Percentiles rank a stretch among this genome's conserved stretches.
phyloP scores from a whole-genome alignment of 108 stramenopile genomes.

The Nannochloropsis gaditana region DNA sequence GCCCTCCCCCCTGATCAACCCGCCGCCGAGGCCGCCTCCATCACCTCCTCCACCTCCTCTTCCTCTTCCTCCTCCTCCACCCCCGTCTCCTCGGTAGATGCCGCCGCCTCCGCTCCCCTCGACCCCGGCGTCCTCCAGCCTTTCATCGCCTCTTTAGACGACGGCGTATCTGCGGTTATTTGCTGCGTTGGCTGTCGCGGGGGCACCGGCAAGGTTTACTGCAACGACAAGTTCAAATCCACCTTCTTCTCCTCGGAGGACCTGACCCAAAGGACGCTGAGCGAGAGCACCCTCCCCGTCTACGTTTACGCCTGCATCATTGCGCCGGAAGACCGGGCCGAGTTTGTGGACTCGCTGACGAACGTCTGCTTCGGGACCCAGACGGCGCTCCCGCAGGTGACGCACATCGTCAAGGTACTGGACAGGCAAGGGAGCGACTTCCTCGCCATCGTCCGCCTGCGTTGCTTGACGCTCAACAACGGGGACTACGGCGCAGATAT shows the following conservation, averaged over 20 bases:
- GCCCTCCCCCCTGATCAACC: neutral
- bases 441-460: neutral
- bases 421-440: neutral
- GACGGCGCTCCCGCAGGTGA: slow-evolving; percentile 11
- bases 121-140: neutral
- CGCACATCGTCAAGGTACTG: slow-evolving; percentile 12
- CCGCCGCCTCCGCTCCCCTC: neutral
- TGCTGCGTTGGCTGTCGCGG: neutral
- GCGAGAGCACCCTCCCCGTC: neutral
- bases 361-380: neutral
- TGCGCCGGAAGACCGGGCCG: slow-evolving; percentile 4
- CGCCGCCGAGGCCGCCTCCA: neutral
- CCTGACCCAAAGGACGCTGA: neutral
- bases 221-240: neutral
- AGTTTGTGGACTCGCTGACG: neutral
- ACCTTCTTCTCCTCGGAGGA: slow-evolving; percentile 1
- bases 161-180: neutral
- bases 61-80: neutral
- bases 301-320: neutral
- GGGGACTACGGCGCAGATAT: slow-evolving; percentile 15
- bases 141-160: neutral
- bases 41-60: neutral
- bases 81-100: neutral
- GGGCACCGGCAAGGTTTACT: slow-evolving; percentile 3
- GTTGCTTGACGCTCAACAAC: neutral